Evolutionary conservation across 352 stramenopile species (phyloP), one percentile per base, ranked within the genome.

Genomic region (Hyaloperonospora arabidopsidis): DNA sequence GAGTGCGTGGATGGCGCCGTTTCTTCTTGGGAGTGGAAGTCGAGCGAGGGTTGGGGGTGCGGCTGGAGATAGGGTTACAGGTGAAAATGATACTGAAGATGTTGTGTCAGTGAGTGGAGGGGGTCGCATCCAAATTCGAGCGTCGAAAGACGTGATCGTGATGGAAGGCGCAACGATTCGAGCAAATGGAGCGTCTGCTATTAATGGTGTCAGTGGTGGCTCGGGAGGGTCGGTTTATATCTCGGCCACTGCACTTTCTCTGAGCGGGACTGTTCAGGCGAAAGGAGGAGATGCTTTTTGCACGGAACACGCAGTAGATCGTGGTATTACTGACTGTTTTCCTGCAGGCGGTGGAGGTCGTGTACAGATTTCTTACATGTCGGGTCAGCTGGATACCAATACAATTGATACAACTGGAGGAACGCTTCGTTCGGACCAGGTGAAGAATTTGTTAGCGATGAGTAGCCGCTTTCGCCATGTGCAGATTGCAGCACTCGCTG

Each of bases 321-420:
- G 52, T 40, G 61, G 63, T 2, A 49, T 74, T 13, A 63, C 39
- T 7, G 64, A 73, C 19, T 89, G 79, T 18, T 84, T 68, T 15
- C 74, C 79, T 13, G 79, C 72, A 28, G 79, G 79, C 48, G 79
- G 79, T 7, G 79, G 79, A 19, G 79, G 79, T 1, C 74, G 79
- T 52, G 65, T 89, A 14, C 78, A 84, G 61, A 79, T 89, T 25
- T 66, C 70, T 17, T 89, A 75, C 57, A 72, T 75, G 41, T 89
- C 79, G 17, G 87, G 79, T 25, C 74, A 86, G 48, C 56, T 89
- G 0, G 57, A 80, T n/a, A 68, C 72, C 12, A 51, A 68, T 47
- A 63, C 68, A 1, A 70, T 89, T 7, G 72, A 86, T 51, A 74
- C 70, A n/a, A 74, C 70, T 1, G 79, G 79, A 25, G 79, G 79